These are phyloP conservation scores for Cucurbita moschata DNA, from an alignment of 306 rosid species.

Conservation along the genomic window DNA sequence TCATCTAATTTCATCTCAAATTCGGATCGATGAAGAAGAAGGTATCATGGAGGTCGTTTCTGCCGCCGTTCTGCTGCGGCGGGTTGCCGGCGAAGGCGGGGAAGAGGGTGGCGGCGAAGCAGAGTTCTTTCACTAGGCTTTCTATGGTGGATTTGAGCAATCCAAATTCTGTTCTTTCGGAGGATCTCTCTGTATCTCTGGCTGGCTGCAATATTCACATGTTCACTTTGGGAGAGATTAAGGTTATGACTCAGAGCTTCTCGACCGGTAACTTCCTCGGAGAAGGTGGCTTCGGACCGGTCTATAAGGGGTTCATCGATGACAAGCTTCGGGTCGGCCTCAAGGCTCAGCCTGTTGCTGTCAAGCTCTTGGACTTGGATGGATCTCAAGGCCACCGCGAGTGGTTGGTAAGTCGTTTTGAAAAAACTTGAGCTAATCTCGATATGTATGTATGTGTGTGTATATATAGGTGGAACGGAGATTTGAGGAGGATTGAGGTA, in stretches of 20 bases:
- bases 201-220: conserved; percentile 61
- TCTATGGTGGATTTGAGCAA: conserved; percentile 54
- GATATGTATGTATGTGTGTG: too few species aligned
- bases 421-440: neutral
- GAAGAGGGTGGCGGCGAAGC: conserved; percentile 39
- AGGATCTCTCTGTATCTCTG: conserved; percentile 70
- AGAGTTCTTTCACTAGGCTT: conserved; percentile 38
- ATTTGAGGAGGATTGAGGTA: too few species aligned
- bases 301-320: conserved; percentile 84
- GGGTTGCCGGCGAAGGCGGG: conserved; percentile 14
- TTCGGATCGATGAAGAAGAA: neutral
- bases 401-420: conserved; percentile 66
- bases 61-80: conserved; percentile 24
- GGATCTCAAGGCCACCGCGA: conserved; percentile 89
- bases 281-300: conserved; percentile 98
- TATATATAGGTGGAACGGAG: neutral
- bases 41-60: conserved; percentile 26
- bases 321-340: conserved; percentile 67
- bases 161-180: conserved; percentile 45
- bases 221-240: conserved; percentile 64
- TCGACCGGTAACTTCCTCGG: conserved; percentile 62
- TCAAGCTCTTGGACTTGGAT: conserved; percentile 74
- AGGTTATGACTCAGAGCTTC: conserved; percentile 62
- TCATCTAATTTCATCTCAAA: neutral
- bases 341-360: conserved; percentile 83